Evolutionary conservation across 192 early-diverging fungal genomes (phyloP), one percentile per base, ranked within the genome.

Genomic region (Chytriomyces confervae): DNA sequence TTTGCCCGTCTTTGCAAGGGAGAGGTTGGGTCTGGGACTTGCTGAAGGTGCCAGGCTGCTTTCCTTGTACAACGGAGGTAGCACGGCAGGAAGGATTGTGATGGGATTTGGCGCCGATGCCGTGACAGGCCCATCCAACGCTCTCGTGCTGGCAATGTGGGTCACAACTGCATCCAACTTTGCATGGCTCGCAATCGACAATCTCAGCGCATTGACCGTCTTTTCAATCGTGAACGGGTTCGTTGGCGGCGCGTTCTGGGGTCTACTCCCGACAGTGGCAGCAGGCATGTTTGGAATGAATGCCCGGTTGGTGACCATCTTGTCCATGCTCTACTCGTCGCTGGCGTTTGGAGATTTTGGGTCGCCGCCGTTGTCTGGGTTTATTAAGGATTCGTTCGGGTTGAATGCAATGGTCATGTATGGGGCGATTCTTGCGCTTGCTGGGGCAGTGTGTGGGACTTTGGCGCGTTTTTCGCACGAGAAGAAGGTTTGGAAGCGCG

Each of bases 21-120:
- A 64, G 6, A 7, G 23, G 29, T 11, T 64, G 11, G 47, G 47
- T 5, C 27, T 75, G 2, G 10, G 23, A 9, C 9, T 75, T n/a
- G 10, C 61, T 6, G 18, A 23, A 10, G 72, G 72, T 10, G 72
- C 72, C 11, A 63, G 61, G 16, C 72, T 75, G 11, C 8, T 75
- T 77, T 94, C 29, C 90, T 89, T 53, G 78, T 94, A 48, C 85
- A 93, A 92, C 75, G 91, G 88, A 27, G 88, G 88, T 2, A 84
- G 85, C 0, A 89, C 88, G 62, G 50, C 90, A 6, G 92, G 92
- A 1, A 85, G 92, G 51, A 85, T 93, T 68, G 69, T 84, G 8
- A 86, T 91, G 61, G 92, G 92, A 2, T 88, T 86, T 61, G 82
- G 83, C 18, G 89, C 91, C 7, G 92, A 93, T 50, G 75, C 71